phyloP scores from a whole-genome alignment of 495 filamentous ascomycete genomes.

The Penicillium daleae region DNA sequence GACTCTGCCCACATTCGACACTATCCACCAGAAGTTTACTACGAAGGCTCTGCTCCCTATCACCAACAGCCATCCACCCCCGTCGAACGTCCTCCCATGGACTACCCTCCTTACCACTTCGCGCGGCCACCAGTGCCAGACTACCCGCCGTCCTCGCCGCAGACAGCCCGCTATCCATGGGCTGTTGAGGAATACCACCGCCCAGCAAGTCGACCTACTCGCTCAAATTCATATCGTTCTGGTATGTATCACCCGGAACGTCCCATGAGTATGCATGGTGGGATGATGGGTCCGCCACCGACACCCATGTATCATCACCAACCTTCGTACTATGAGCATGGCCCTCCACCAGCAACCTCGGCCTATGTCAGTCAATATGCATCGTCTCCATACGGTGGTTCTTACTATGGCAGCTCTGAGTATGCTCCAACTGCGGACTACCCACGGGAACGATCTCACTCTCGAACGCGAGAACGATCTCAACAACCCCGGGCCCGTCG shows the following conservation, averaged over 20 bases:
- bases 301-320: conserved; percentile 38
- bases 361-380: conserved; percentile 41
- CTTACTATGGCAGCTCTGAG: conserved; percentile 33
- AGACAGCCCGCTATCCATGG: conserved; percentile 31
- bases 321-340: conserved; percentile 24
- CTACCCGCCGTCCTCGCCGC: conserved; percentile 37
- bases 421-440: conserved; percentile 29
- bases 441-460: conserved; percentile 38
- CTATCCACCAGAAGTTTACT: conserved; percentile 31
- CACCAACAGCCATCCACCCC: conserved; percentile 38
- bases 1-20: conserved; percentile 36
- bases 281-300: conserved; percentile 34
- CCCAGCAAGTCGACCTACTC: conserved; percentile 29
- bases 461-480: conserved; percentile 37
- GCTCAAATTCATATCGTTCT: conserved; percentile 40
- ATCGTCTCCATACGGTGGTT: conserved; percentile 34
- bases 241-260: conserved; percentile 40
- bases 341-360: conserved; percentile 42
- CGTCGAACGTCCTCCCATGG: conserved; percentile 37
- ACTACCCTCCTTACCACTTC: conserved; percentile 36
- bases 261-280: conserved; percentile 50
- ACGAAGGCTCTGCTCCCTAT: conserved; percentile 33
- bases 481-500: conserved; percentile 38
- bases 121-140: conserved; percentile 37
- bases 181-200: conserved; percentile 34